Evolutionary conservation across 2,329 filamentous ascomycete species (phyloP).

Genomic region (Penicillium sp.): DNA sequence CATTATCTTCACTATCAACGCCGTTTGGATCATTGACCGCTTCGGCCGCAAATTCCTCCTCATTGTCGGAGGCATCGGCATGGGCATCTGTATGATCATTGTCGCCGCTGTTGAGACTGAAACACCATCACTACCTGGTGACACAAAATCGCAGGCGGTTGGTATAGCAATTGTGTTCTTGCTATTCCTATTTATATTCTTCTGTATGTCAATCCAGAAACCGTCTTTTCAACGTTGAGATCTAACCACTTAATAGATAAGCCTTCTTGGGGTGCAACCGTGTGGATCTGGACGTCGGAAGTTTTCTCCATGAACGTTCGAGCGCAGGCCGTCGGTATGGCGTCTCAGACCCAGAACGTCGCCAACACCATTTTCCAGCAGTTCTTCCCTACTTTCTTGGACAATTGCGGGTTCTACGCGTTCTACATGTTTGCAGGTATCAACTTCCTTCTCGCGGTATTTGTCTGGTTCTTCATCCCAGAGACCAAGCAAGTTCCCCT

Average conservation of each 20-base stretch:
- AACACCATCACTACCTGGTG: conserved; percentile 57
- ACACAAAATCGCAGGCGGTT: conserved; percentile 62
- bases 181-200: conserved; percentile 66
- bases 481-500: conserved; percentile 54
- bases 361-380: conserved; percentile 72
- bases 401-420: conserved; percentile 61
- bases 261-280: conserved; percentile 71
- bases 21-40: conserved; percentile 73
- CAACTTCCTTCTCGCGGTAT: conserved; percentile 55
- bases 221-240: neutral
- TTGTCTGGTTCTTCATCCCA: conserved; percentile 58
- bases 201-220: conserved; percentile 32
- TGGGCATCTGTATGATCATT: conserved; percentile 72
- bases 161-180: conserved; percentile 72
- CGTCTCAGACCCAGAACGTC: conserved; percentile 64
- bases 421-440: conserved; percentile 62
- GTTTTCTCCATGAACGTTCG: conserved; percentile 75
- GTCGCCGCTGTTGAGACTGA: conserved; percentile 62
- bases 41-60: conserved; percentile 73
- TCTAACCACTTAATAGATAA: conserved; percentile 56
- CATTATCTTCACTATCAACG: conserved; percentile 74
- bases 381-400: conserved; percentile 71
- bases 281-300: conserved; percentile 74
- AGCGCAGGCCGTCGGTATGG: conserved; percentile 73
- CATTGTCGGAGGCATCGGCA: conserved; percentile 70